Percentiles rank a stretch among this genome's conserved stretches.
phyloP scores from a whole-genome alignment of 192 early-diverging fungal genomes.

The Gryganskiella cystojenkinii region DNA sequence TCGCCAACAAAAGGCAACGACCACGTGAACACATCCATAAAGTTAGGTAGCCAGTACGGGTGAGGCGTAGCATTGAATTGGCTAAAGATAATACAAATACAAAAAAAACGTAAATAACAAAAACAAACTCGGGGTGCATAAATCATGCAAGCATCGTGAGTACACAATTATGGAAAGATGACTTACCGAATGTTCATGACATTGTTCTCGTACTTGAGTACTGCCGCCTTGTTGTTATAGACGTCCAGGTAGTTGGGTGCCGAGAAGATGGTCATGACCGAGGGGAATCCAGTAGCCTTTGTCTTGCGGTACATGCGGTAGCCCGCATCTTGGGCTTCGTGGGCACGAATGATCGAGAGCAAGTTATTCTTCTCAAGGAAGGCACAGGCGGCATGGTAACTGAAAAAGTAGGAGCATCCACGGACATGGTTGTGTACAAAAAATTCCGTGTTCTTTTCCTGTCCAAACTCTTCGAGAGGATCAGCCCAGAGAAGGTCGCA shows the following conservation, averaged over 20 bases:
- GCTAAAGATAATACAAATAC: neutral
- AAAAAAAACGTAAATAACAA: neutral
- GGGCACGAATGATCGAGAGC: constrained; percentile 95
- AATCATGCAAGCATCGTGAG: neutral
- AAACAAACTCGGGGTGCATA: neutral
- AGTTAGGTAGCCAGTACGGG: constrained; percentile 99
- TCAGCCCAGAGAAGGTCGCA: constrained; percentile 97
- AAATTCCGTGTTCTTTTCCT: constrained; percentile 88
- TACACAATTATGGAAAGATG: neutral
- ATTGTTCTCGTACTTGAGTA: constrained; percentile 98
- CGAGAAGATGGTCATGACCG: constrained; percentile 98
- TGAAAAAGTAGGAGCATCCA: constrained; percentile 96
- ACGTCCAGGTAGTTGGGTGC: constrained; percentile 98
- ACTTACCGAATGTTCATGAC: constrained; percentile 99
- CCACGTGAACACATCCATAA: constrained; percentile 99
- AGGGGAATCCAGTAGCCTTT: constrained; percentile 92
- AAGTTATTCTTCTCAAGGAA: constrained; percentile 96
- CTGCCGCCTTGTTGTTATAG: constrained; percentile 99
- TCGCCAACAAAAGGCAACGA: constrained; percentile 97
- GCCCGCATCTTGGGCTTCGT: constrained; percentile 97
- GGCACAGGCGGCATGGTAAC: constrained; percentile 90
- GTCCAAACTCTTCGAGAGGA: constrained; percentile 97
- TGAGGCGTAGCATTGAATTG: constrained; percentile 92
- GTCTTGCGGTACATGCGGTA: constrained; percentile 98
- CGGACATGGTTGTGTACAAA: constrained; percentile 95